Conservation (phyloP, 805 yeast genomes). For the Starmerella powellii region DNA sequence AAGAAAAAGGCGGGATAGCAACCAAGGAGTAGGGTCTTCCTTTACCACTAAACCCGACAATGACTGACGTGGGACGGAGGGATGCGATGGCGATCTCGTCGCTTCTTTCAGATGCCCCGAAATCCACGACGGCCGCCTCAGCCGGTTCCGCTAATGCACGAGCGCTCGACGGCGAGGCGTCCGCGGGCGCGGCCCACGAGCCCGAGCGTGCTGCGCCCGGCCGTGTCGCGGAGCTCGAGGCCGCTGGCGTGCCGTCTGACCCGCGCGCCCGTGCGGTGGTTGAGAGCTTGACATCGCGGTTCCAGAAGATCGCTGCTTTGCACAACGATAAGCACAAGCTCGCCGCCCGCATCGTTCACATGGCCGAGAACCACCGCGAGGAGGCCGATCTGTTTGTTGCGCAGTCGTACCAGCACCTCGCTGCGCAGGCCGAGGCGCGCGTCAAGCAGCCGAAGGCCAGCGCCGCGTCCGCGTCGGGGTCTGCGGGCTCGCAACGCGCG, state of each 20-base stretch:
- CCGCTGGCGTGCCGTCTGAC: too few relatives aligned
- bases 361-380: slow-evolving; percentile 5
- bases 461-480: not conserved
- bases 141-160: too few relatives aligned
- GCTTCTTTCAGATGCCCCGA: slow-evolving; percentile 12
- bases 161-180: too few relatives aligned
- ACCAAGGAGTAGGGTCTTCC: slow-evolving; percentile 7
- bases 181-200: too few relatives aligned
- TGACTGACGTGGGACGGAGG: slow-evolving; percentile 17
- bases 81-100: slow-evolving; percentile 22
- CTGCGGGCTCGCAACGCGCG: not conserved
- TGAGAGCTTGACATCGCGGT: not conserved
- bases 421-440: slow-evolving; percentile 12
- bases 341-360: slow-evolving; percentile 1
- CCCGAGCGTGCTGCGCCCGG: too few relatives aligned
- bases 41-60: slow-evolving; percentile 1
- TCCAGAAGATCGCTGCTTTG: not conserved
- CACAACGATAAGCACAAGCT: not conserved
- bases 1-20: not conserved
- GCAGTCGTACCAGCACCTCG: slow-evolving; percentile 7
- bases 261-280: slow-evolving; percentile 2
- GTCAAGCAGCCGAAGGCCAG: slow-evolving; percentile 5
- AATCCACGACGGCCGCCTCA: not conserved
- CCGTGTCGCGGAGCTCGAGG: too few relatives aligned
- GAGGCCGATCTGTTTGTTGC: slow-evolving; percentile 17